These are phyloP conservation scores for Cystofilobasidium bisporidii DNA, from an alignment of 768 basidiomycete species.

Conservation along the genomic window DNA sequence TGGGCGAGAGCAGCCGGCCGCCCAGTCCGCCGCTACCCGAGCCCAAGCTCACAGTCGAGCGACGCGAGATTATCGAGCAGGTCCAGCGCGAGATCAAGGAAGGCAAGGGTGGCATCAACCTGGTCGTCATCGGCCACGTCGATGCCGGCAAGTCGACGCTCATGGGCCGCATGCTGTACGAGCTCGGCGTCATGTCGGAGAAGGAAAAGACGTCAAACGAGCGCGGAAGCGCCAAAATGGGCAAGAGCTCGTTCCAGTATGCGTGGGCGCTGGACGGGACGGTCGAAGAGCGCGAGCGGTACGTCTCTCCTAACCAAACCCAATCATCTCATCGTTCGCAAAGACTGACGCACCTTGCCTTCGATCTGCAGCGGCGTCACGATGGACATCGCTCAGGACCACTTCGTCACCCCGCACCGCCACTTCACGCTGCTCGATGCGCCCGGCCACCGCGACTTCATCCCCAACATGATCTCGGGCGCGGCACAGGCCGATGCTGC, in stretches of 20 bases:
- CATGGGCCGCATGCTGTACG: slow-evolving; percentile 89
- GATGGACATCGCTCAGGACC: slow-evolving; percentile 88
- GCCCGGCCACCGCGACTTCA: slow-evolving; percentile 93
- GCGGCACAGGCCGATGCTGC: slow-evolving; percentile 95
- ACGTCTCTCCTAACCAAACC: slow-evolving; percentile 28
- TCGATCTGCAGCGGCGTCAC: slow-evolving; percentile 89
- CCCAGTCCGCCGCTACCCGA: slow-evolving; percentile 16
- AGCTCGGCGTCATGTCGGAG: slow-evolving; percentile 77
- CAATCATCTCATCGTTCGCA: background rate
- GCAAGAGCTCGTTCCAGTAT: slow-evolving; percentile 94
- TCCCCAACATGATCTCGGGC: slow-evolving; percentile 99
- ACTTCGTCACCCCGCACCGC: slow-evolving; percentile 56
- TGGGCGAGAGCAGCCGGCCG: slow-evolving; percentile 45
- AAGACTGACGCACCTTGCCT: no score
- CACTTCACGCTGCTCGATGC: slow-evolving; percentile 91
- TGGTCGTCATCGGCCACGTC: slow-evolving; percentile 95
- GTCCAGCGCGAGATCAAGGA: slow-evolving; percentile 49
- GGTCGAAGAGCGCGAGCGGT: slow-evolving; percentile 87
- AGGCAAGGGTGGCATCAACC: slow-evolving; percentile 57
- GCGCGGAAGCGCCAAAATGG: slow-evolving; percentile 74
- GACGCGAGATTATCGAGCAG: slow-evolving; percentile 76
- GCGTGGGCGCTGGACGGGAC: slow-evolving; percentile 96
- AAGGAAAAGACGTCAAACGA: slow-evolving; percentile 76
- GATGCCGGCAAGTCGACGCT: slow-evolving; percentile 98
- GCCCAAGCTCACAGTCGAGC: slow-evolving; percentile 59